Evolutionary conservation across 75 land plant species (phyloP).

Genomic region (Cryptomeria japonica): DNA sequence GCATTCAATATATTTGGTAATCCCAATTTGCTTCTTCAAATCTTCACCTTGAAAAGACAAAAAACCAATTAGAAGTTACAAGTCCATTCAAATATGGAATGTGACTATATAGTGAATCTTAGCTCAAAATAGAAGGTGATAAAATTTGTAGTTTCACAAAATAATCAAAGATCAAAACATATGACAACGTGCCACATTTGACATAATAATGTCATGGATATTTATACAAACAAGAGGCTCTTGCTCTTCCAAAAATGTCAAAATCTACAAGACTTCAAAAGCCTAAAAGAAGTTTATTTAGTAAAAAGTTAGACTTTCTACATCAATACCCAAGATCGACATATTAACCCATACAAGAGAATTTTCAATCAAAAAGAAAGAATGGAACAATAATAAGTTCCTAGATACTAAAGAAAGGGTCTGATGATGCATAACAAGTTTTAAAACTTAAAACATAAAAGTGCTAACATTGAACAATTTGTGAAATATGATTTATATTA

Average conservation of each 20-base stretch:
- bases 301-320: background rate
- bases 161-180: background rate
- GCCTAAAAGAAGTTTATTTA: background rate
- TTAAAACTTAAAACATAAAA: too few species aligned
- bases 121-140: background rate
- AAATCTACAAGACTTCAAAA: background rate
- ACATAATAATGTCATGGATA: background rate
- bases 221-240: background rate
- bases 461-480: too few species aligned
- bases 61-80: background rate
- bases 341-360: background rate
- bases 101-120: background rate
- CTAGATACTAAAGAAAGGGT: background rate
- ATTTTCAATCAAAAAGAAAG: too few species aligned
- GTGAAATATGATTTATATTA: too few species aligned
- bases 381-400: too few species aligned
- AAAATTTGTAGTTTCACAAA: background rate
- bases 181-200: background rate
- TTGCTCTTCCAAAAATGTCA: background rate
- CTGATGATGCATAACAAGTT: background rate
- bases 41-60: constrained; percentile 44
- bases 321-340: background rate
- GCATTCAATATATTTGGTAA: constrained; percentile 55
- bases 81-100: background rate
- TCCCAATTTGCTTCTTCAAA: constrained; percentile 41